Evolutionary conservation across 257 asterid species (phyloP).

Genomic region (Catharanthus roseus): DNA sequence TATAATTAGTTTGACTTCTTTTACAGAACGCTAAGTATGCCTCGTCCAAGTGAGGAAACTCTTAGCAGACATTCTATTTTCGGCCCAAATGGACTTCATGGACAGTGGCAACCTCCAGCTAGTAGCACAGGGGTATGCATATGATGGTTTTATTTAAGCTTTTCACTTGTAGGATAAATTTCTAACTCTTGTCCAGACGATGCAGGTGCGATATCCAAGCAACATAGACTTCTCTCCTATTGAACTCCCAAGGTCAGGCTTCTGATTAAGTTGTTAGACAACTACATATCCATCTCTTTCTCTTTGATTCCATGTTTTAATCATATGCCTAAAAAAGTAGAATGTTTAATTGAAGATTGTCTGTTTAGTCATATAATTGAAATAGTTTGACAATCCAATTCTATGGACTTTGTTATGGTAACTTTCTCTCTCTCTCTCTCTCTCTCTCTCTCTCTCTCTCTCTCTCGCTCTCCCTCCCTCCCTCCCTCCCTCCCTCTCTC

Average conservation of each 20-base stretch:
- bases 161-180: background rate
- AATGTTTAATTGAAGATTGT: background rate
- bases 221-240: slow-evolving; percentile 54
- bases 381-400: background rate
- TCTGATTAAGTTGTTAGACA: slow-evolving; percentile 4
- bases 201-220: slow-evolving; percentile 90
- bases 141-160: slow-evolving; percentile 5
- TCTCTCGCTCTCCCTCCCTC: too few species aligned
- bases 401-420: background rate
- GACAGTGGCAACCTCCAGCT: slow-evolving; percentile 83
- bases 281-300: background rate
- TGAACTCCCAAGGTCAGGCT: slow-evolving; percentile 54
- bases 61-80: slow-evolving; percentile 86
- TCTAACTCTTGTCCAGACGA: slow-evolving; percentile 12
- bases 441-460: too few species aligned
- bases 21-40: slow-evolving; percentile 51
- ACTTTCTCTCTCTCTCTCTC: background rate
- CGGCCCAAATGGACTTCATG: slow-evolving; percentile 88
- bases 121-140: slow-evolving; percentile 48
- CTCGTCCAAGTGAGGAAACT: slow-evolving; percentile 82
- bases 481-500: too few species aligned
- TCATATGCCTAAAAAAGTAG: background rate
- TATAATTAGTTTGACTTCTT: slow-evolving; percentile 14
- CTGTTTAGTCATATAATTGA: background rate
- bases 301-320: background rate